phyloP scores from a whole-genome alignment of 2,329 filamentous ascomycete species.

The Diaporthe vexans region DNA sequence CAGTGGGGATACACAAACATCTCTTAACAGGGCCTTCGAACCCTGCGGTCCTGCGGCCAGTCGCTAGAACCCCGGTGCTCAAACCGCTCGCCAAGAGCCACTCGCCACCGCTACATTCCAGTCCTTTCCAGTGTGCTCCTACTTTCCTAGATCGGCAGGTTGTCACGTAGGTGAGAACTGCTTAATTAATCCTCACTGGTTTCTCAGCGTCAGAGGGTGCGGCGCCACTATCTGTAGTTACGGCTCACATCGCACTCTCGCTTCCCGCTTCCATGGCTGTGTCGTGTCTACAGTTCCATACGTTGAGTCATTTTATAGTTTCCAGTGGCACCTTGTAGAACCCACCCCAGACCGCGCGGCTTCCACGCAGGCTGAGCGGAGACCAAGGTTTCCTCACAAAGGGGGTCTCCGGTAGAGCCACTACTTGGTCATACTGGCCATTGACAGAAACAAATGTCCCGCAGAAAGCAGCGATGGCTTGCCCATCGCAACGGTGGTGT shows the following conservation, averaged over 20 bases:
- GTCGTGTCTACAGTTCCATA: not conserved
- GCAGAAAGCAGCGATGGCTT: not conserved
- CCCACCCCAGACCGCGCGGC: not conserved
- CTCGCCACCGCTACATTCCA: not conserved
- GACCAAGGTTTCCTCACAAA: not conserved
- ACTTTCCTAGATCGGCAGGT: not conserved
- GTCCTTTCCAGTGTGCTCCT: too few relatives aligned
- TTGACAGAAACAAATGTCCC: not conserved
- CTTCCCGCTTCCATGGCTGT: too few relatives aligned
- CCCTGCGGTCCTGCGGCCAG: not conserved
- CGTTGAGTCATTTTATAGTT: not conserved
- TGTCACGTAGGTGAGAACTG: not conserved
- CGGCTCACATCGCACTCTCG: not conserved
- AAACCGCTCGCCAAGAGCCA: not conserved
- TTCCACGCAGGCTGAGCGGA: not conserved
- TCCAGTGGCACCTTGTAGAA: not conserved
- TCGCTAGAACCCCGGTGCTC: not conserved
- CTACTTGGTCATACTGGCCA: too few relatives aligned
- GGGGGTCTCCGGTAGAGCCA: too few relatives aligned
- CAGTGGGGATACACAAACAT: not conserved
- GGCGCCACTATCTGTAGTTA: not conserved
- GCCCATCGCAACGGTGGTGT: not conserved
- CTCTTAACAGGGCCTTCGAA: not conserved
- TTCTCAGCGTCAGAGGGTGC: not conserved
- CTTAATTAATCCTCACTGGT: not conserved